Conservation (phyloP, 805 yeast species). For the Wickerhamiella occidentalis region DNA sequence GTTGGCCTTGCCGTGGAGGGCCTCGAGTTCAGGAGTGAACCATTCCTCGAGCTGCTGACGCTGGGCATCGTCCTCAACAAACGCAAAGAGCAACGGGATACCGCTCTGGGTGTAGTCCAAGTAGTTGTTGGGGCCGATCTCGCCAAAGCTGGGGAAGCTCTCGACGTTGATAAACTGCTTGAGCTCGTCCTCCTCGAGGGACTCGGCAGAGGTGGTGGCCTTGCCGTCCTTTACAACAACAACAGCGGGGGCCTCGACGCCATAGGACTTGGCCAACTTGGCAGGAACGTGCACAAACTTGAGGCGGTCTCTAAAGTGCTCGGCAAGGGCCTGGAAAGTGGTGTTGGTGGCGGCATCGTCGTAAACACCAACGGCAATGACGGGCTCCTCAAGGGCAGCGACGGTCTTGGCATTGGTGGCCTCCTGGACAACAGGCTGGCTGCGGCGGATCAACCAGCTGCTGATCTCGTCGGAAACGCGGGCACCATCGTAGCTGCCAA, state of each 20-base stretch:
- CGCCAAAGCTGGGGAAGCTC: conserved; percentile 75
- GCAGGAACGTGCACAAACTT: conserved; percentile 43
- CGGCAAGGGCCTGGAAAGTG: conserved; percentile 55
- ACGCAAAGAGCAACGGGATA: conserved; percentile 77
- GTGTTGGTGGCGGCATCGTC: conserved; percentile 39
- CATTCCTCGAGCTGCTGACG: conserved; percentile 41
- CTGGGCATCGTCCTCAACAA: conserved; percentile 60
- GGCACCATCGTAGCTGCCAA: conserved; percentile 68
- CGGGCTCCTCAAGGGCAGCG: conserved; percentile 28
- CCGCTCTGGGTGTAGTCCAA: conserved; percentile 56
- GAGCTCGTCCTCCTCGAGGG: conserved; percentile 30
- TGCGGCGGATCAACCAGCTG: conserved; percentile 65
- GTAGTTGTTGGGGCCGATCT: conserved; percentile 71
- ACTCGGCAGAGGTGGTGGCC: conserved; percentile 26
- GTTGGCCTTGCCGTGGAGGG: conserved; percentile 66
- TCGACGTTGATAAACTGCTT: conserved; percentile 44
- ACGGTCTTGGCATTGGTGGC: conserved; percentile 41
- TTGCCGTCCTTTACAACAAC: conserved; percentile 32
- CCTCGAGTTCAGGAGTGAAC: conserved; percentile 55
- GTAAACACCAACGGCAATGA: conserved; percentile 38
- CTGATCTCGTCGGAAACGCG: conserved; percentile 72
- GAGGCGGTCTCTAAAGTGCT: conserved; percentile 47
- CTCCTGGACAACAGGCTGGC: conserved; percentile 60
- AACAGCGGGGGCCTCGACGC: conserved; percentile 36
- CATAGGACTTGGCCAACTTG: conserved; percentile 31